Conservation (phyloP, 257 asterid species). For the Gentiana dahurica region DNA sequence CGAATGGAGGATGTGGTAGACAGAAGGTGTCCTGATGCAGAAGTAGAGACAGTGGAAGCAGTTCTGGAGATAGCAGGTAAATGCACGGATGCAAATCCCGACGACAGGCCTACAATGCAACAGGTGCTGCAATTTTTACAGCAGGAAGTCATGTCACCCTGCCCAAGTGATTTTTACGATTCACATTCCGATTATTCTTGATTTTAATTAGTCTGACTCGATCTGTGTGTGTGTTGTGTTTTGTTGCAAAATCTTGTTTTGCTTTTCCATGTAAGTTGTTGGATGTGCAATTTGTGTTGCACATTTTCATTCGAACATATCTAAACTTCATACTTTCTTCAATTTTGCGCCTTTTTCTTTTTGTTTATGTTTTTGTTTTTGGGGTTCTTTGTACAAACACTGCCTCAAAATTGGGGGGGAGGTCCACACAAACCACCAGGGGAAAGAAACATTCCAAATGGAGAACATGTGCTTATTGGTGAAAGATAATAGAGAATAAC, state of each 20-base stretch:
- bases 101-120: constrained; percentile 84
- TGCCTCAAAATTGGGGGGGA: too few species aligned
- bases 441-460: too few species aligned
- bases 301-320: background rate
- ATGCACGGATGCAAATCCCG: constrained; percentile 80
- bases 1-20: constrained; percentile 64
- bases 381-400: too few species aligned
- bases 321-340: background rate
- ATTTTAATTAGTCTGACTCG: background rate
- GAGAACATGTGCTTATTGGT: too few species aligned
- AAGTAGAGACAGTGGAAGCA: constrained; percentile 73
- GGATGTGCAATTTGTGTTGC: constrained; percentile 12
- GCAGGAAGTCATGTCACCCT: constrained; percentile 93
- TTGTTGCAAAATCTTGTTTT: background rate
- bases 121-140: constrained; percentile 80
- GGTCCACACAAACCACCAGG: too few species aligned
- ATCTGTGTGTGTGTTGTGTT: background rate
- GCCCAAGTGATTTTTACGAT: constrained; percentile 67
- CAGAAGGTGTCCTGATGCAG: constrained; percentile 58
- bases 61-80: constrained; percentile 72
- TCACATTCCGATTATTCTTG: constrained; percentile 75
- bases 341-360: too few species aligned
- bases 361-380: too few species aligned
- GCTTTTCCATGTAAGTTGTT: background rate
- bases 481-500: too few species aligned